Conservation (phyloP, 1,284 basidiomycete species). For the Amylostereum areolatum region DNA sequence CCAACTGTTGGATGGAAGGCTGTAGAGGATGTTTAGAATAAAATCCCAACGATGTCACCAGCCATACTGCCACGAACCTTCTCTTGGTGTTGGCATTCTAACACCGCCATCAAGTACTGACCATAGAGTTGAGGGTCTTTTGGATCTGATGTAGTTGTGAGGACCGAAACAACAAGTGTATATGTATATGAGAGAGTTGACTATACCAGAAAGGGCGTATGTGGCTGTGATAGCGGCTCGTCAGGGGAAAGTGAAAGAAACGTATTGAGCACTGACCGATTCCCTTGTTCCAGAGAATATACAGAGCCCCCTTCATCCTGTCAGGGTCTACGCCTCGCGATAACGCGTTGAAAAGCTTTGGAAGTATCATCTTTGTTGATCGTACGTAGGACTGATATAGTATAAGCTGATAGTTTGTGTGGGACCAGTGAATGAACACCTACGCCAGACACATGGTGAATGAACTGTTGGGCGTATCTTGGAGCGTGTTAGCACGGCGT, state of each 20-base stretch:
- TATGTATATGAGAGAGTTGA: slow-evolving; percentile 6
- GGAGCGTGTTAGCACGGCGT: slow-evolving; percentile 7
- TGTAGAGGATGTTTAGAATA: slow-evolving; percentile 22
- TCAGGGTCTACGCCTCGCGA: slow-evolving; percentile 82
- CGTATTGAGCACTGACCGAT: slow-evolving; percentile 36
- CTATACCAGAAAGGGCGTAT: slow-evolving; percentile 57
- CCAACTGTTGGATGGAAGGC: slow-evolving; percentile 90
- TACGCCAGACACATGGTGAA: slow-evolving; percentile 65
- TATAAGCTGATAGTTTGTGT: slow-evolving; percentile 5
- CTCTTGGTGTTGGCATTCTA: slow-evolving; percentile 88
- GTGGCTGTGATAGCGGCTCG: slow-evolving; percentile 33
- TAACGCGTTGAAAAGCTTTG: slow-evolving; percentile 69
- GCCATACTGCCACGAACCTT: slow-evolving; percentile 47
- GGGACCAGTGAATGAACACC: slow-evolving; percentile 19
- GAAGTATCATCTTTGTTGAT: slow-evolving; percentile 70
- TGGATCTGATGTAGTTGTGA: slow-evolving; percentile 13
- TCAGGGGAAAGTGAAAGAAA: not conserved
- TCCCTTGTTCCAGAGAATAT: slow-evolving; percentile 79
- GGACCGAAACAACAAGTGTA: slow-evolving; percentile 6
- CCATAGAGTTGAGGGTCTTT: slow-evolving; percentile 65
- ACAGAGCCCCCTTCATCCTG: slow-evolving; percentile 92
- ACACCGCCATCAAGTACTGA: slow-evolving; percentile 63
- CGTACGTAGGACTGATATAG: slow-evolving; percentile 69
- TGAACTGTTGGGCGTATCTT: slow-evolving; percentile 69
- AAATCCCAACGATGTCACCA: slow-evolving; percentile 1